Evolutionary conservation across 805 yeast species (phyloP), one percentile per base, ranked within the genome.

Genomic region (Cyberlindnera maclurae): DNA sequence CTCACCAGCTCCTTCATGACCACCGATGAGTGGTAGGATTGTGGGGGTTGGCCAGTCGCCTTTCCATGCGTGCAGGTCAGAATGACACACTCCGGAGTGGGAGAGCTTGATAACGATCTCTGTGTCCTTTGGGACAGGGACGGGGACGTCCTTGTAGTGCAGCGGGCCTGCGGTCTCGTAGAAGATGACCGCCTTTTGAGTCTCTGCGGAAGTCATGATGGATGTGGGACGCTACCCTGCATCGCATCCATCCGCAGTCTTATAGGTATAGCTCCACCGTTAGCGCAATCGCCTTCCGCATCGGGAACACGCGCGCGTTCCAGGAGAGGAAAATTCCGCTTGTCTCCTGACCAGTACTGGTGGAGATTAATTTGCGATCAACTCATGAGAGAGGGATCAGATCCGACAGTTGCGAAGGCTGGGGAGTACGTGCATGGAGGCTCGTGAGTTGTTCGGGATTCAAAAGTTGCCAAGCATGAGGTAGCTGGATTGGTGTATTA

Each of bases 1-100:
- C 17, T 72, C 68, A 57, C 83, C 83, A 32, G 82, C 82, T 64
- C 84, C 84, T 62, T 77, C 84, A 59, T 77, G 83, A 52, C 83
- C 84, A 46, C 83, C 84, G 30, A 77, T 78, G 47, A 77, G 62
- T 15, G 82, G 83, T 49, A 77, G 64, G 46, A 73, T 74, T 39
- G 70, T 64, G 12, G 57, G 62, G 44, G 69, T 56, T 28, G 79
- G 78, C 82, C 81, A 75, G 53, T 75, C 81, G 42, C 82, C 82
- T 17, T 39, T 42, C 53, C 55, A 49, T 1, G 80, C 80, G 52
- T 75, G 82, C 48, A 75, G 61, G 54, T 75, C 81, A 4, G 81
- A 73, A 58, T 75, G 82, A 53, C 82, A 75, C n/a, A 75, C 81
- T 49, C 82, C 82, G 3, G 82, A 74, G 58, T 73, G 75, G 56